These are phyloP conservation scores for Epichloe amarillans DNA, from an alignment of 2,329 filamentous ascomycete species.

Conservation along the genomic window DNA sequence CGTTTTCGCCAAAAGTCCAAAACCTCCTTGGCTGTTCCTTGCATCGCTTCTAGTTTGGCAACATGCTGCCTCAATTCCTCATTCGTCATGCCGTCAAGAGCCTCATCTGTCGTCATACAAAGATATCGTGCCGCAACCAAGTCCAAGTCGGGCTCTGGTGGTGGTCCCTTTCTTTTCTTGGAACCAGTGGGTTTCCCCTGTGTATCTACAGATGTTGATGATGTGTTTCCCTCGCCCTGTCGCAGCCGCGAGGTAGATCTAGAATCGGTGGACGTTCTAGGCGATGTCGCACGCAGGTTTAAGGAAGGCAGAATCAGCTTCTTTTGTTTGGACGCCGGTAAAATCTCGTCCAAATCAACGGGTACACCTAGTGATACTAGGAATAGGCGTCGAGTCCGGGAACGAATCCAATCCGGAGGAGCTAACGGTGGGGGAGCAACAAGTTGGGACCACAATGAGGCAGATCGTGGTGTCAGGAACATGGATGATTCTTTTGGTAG, in stretches of 20 bases:
- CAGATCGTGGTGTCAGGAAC: constrained; percentile 74
- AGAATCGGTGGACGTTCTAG: constrained; percentile 41
- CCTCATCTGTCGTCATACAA: constrained; percentile 74
- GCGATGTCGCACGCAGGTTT: constrained; percentile 49
- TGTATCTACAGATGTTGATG: constrained; percentile 45
- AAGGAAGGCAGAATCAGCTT: constrained; percentile 88
- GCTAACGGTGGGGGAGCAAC: constrained; percentile 83
- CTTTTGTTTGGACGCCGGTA: constrained; percentile 95
- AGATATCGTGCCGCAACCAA: constrained; percentile 64
- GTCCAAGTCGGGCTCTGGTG: constrained; percentile 63
- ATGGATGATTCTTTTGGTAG: constrained; percentile 46
- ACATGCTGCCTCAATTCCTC: constrained; percentile 64
- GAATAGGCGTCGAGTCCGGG: constrained; percentile 85
- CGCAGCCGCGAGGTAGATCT: constrained; percentile 33
- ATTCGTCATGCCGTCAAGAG: constrained; percentile 65
- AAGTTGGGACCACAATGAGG: constrained; percentile 91
- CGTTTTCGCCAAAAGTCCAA: constrained; percentile 81
- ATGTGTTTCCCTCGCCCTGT: constrained; percentile 37
- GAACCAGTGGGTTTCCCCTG: constrained; percentile 37
- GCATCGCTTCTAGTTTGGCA: constrained; percentile 51
- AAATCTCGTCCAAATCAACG: constrained; percentile 91
- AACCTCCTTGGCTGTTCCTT: constrained; percentile 59
- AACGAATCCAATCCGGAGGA: constrained; percentile 95
- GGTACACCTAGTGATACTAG: constrained; percentile 91
- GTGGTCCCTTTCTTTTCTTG: constrained; percentile 42